Conservation (phyloP, 495 filamentous ascomycete genomes). For the Cercophora scortea region DNA sequence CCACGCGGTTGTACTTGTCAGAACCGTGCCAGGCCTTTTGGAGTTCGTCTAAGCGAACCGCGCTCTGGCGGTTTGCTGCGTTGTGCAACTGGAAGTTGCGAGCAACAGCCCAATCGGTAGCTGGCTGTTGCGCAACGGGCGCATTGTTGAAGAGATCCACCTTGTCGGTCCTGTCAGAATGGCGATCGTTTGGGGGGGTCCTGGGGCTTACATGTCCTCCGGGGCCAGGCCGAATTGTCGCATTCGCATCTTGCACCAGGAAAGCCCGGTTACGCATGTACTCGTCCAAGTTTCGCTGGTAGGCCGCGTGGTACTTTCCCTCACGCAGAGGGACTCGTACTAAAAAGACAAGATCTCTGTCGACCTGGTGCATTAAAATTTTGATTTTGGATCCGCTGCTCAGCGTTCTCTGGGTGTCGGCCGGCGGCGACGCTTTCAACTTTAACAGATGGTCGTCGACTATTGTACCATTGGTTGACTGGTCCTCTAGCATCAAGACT, state of each 20-base stretch:
- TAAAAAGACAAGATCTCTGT: constrained; percentile 60
- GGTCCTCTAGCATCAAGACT: constrained; percentile 83
- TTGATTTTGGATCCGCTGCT: constrained; percentile 63
- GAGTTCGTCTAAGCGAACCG: constrained; percentile 12
- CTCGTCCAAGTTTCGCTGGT: constrained; percentile 47
- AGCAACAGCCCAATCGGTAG: background rate
- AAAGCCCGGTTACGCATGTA: constrained; percentile 35
- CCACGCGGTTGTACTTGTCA: constrained; percentile 70
- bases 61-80: background rate
- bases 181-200: too few relatives aligned
- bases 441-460: constrained; percentile 63
- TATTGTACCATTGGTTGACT: constrained; percentile 85
- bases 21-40: constrained; percentile 69
- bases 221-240: constrained; percentile 40
- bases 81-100: background rate
- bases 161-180: constrained; percentile 7
- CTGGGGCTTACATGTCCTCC: constrained; percentile 31
- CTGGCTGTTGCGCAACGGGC: constrained; percentile 1
- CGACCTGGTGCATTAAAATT: constrained; percentile 48
- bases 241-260: constrained; percentile 20
- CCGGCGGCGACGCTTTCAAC: constrained; percentile 33
- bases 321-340: constrained; percentile 75
- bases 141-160: constrained; percentile 22
- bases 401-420: constrained; percentile 51
- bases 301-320: constrained; percentile 45